Evolutionary conservation across 2,329 filamentous ascomycete species (phyloP), one percentile per base, ranked within the genome.

Genomic region (Hypoxylon sp.): DNA sequence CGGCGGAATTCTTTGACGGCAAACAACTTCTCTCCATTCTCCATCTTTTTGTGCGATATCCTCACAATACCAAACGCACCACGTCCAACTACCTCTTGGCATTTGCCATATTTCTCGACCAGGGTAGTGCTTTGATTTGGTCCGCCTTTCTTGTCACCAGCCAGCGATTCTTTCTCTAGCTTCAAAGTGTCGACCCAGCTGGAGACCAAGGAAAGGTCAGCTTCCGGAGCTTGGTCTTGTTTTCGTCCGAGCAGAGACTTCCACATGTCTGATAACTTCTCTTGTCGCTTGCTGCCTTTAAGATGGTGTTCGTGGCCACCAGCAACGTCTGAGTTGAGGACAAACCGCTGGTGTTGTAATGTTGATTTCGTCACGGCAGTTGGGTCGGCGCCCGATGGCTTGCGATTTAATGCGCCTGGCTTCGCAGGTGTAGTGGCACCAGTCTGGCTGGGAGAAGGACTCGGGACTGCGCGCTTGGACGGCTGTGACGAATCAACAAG

Each of bases 1-100:
- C 93, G 89, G 51, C 93, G 90, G 75, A 99, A 99, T 72, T 99
- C 94, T 75, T 99, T 99, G 68, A 99, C 93, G 26, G 94, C 94
- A 67, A 94, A 99, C 7, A 99, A 81, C 75, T 95, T 92, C 74
- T 97, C 94, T 49, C 91, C 88, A 65, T 87, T 89, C 9, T 91
- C 89, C 54, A 95, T 82, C 55, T 91, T 88, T 75, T 99, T 99
- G 82, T 97, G 94, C 11, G 93, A 96, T 71, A 97, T 96, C 55
- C 94, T 86, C 59, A 99, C 94, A 58, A 99, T 96, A 49, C 94
- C 94, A 71, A 99, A 99, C 30, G 94, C 94, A 55, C 94, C 94
- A 26, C 93, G 90, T 13, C 94, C 94, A 16, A 99, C 91, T 23
- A 99, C 86, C 71, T 99, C 94, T 69, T 97, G 93, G 69, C 94